phyloP scores from a whole-genome alignment of 192 early-diverging fungal genomes.

The Piromyces finnis region DNA sequence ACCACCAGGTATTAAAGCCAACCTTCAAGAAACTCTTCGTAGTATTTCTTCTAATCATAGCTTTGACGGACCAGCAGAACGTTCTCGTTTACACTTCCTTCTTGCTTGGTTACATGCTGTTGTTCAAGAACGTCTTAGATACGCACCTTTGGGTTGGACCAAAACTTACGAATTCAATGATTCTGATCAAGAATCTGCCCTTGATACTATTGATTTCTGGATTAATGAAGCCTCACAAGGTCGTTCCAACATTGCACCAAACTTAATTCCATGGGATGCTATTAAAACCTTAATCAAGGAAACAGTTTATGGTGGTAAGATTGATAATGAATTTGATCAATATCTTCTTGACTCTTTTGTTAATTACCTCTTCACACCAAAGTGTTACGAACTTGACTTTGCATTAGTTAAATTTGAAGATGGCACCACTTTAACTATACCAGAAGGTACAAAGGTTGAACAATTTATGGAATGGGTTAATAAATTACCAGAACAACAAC shows the following conservation, averaged over 20 bases:
- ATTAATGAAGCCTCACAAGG: slow-evolving; percentile 60
- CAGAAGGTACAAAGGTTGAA: slow-evolving; percentile 69
- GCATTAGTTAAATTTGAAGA: slow-evolving; percentile 33
- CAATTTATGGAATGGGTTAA: slow-evolving; percentile 83
- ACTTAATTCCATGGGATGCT: slow-evolving; percentile 92
- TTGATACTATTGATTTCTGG: slow-evolving; percentile 83
- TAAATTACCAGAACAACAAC: slow-evolving; percentile 72
- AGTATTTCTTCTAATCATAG: slow-evolving; percentile 32
- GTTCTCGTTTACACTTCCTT: slow-evolving; percentile 77
- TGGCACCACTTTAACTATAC: slow-evolving; percentile 30
- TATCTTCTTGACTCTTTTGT: slow-evolving; percentile 72
- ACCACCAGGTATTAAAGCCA: slow-evolving; percentile 87
- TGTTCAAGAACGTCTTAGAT: slow-evolving; percentile 86
- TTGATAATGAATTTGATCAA: slow-evolving; percentile 87
- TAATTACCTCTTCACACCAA: slow-evolving; percentile 54
- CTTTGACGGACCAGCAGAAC: slow-evolving; percentile 62
- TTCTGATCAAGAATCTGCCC: slow-evolving; percentile 81
- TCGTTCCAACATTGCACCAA: slow-evolving; percentile 76
- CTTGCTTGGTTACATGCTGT: slow-evolving; percentile 94
- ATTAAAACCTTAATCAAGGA: slow-evolving; percentile 66
- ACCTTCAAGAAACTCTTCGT: slow-evolving; percentile 62
- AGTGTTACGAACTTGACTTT: slow-evolving; percentile 66
- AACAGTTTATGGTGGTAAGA: slow-evolving; percentile 91
- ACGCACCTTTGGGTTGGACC: slow-evolving; percentile 94
- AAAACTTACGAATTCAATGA: slow-evolving; percentile 98